Percentiles rank a stretch among this genome's conserved stretches.
Conservation (phyloP, 2,329 filamentous ascomycete species). For the Exophiala sideris region DNA sequence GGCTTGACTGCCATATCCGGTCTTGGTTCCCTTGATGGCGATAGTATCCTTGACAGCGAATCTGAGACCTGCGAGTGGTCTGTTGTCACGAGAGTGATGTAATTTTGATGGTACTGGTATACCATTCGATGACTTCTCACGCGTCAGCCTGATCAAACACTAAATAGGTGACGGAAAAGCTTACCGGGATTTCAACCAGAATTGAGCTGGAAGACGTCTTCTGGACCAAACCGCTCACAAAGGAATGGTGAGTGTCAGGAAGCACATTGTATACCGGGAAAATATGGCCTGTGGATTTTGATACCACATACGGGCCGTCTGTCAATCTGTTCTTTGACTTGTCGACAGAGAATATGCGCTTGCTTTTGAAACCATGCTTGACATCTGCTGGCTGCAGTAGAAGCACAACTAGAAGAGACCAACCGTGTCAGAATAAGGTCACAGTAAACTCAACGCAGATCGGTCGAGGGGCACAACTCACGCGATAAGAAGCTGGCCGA, state of each 20-base stretch:
- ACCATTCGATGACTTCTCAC: not conserved
- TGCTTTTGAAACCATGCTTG: slow-evolving; percentile 6
- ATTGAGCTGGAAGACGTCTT: slow-evolving; percentile 3
- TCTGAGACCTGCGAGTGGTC: slow-evolving; percentile 20
- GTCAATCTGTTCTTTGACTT: slow-evolving; percentile 12
- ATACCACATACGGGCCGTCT: slow-evolving; percentile 21
- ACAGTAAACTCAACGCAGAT: not conserved
- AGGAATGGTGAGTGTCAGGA: slow-evolving; percentile 20
- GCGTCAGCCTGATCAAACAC: not conserved
- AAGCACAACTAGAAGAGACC: slow-evolving; percentile 10
- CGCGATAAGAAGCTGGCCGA: slow-evolving; percentile 14
- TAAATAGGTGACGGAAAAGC: not conserved
- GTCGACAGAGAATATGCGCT: slow-evolving; percentile 18
- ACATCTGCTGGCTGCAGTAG: slow-evolving; percentile 15
- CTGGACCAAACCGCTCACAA: slow-evolving; percentile 15
- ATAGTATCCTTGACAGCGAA: slow-evolving; percentile 26
- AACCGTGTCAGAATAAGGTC: not conserved
- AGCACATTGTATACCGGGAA: slow-evolving; percentile 16
- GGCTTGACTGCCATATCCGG: slow-evolving; percentile 21
- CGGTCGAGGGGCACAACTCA: not conserved
- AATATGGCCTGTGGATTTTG: slow-evolving; percentile 18
- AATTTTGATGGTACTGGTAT: slow-evolving; percentile 23
- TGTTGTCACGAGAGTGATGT: slow-evolving; percentile 1
- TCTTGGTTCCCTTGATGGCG: slow-evolving; percentile 20
- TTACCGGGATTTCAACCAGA: slow-evolving; percentile 10